phyloP scores from a whole-genome alignment of 177 flowering plant genomes.

The Vitis hybrid region DNA sequence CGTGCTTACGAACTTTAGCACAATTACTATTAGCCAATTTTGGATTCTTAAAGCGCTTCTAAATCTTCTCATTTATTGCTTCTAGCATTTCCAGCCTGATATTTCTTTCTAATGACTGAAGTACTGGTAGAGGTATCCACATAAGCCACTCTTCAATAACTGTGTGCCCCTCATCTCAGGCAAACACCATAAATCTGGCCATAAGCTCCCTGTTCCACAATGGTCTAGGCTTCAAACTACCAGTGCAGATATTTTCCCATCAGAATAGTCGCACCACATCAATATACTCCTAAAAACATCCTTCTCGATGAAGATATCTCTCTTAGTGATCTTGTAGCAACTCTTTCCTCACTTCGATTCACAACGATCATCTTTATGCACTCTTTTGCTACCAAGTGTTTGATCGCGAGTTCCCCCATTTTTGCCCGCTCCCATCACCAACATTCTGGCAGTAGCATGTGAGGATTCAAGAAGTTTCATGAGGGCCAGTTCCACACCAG shows the following conservation, averaged over 20 bases:
- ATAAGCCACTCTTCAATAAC: slow-evolving; percentile 63
- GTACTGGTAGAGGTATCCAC: slow-evolving; percentile 72
- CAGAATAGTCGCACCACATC: no score
- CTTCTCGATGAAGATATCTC: no score
- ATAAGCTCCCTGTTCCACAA: slow-evolving; percentile 80
- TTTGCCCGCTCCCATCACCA: slow-evolving; percentile 85
- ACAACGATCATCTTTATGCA: slow-evolving; percentile 79
- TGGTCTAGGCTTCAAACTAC: no score
- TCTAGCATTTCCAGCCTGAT: slow-evolving; percentile 73
- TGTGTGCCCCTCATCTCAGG: slow-evolving; percentile 71
- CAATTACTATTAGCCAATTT: slow-evolving; percentile 72
- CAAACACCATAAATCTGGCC: slow-evolving; percentile 75
- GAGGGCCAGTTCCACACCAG: slow-evolving; percentile 72
- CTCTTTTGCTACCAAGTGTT: slow-evolving; percentile 80
- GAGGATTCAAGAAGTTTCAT: slow-evolving; percentile 72
- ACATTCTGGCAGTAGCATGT: slow-evolving; percentile 52
- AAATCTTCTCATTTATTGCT: slow-evolving; percentile 85
- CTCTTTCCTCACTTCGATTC: slow-evolving; percentile 75
- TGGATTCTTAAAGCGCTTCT: slow-evolving; percentile 88
- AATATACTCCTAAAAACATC: no score
- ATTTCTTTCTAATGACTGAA: slow-evolving; percentile 64
- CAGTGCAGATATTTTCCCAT: no score
- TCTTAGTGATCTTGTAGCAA: slow-evolving; percentile 30
- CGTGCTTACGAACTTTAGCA: slow-evolving; percentile 87
- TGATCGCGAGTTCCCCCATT: slow-evolving; percentile 89